These are phyloP conservation scores for Chernovozyma aurita DNA, from an alignment of 1,139 yeast species.

Conservation along the genomic window DNA sequence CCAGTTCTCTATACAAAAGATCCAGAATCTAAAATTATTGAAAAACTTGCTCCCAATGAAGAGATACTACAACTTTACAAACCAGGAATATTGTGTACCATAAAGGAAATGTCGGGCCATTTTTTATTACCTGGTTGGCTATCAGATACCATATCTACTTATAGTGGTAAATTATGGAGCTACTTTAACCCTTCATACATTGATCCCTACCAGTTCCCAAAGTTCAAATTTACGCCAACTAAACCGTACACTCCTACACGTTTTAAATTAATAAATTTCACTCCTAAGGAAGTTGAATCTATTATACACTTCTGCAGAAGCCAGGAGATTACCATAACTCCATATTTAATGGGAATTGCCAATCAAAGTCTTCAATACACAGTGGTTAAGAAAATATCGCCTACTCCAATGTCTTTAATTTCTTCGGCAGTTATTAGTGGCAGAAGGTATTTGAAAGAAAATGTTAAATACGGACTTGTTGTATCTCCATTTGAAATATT, in stretches of 20 bases:
- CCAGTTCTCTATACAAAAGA: conserved; percentile 9
- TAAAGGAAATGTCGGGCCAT: conserved; percentile 3
- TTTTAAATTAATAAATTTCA: conserved; percentile 13
- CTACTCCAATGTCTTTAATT: conserved; percentile 9
- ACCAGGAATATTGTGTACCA: conserved; percentile 9
- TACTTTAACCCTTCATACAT: neutral
- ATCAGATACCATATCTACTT: neutral
- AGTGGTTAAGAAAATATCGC: conserved; percentile 12
- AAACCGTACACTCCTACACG: conserved; percentile 9
- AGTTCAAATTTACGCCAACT: conserved; percentile 12
- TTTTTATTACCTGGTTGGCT: conserved; percentile 10
- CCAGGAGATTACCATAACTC: conserved; percentile 22
- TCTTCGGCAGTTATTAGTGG: conserved; percentile 20
- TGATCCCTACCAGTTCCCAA: conserved; percentile 12
- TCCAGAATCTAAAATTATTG: neutral
- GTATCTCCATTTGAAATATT: conserved; percentile 13
- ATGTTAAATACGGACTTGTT: conserved; percentile 14
- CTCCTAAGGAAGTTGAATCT: conserved; percentile 8
- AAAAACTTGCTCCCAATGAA: conserved; percentile 8
- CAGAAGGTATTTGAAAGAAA: conserved; percentile 20
- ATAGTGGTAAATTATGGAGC: neutral
- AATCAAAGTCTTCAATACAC: conserved; percentile 19
- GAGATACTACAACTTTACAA: conserved; percentile 10
- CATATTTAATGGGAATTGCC: conserved; percentile 18
- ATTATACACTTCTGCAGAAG: conserved; percentile 13